Evolutionary conservation across 179 eudicot genomes (phyloP).

Genomic region (Pouteria campechiana): DNA sequence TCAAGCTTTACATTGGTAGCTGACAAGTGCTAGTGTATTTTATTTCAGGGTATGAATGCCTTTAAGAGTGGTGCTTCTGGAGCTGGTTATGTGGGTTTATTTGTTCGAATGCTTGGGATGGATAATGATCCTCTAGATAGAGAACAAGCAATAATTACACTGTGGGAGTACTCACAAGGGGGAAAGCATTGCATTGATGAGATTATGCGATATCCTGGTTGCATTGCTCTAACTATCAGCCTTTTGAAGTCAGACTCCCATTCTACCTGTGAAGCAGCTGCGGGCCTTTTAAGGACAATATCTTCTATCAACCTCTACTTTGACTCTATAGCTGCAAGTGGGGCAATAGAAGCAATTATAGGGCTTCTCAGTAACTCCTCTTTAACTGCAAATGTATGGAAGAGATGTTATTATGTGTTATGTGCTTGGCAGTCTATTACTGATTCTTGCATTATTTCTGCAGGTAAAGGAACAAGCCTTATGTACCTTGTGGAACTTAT

Average conservation of each 20-base stretch:
- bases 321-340: constrained; percentile 60
- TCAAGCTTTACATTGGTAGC: constrained; percentile 2
- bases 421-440: too few species aligned
- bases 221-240: constrained; percentile 54
- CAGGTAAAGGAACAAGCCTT: constrained; percentile 87
- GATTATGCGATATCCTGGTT: constrained; percentile 50
- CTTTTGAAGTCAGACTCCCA: constrained; percentile 56
- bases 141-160: constrained; percentile 68
- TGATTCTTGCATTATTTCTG: constrained; percentile 11
- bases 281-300: constrained; percentile 64
- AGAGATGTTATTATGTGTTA: neutral
- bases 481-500: constrained; percentile 65
- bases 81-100: constrained; percentile 56
- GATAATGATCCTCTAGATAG: constrained; percentile 70
- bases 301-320: constrained; percentile 58
- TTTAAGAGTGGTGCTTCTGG: constrained; percentile 15
- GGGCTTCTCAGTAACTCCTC: constrained; percentile 51
- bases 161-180: constrained; percentile 74
- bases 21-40: too few species aligned
- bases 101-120: constrained; percentile 76
- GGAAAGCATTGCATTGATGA: constrained; percentile 60
- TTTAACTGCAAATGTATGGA: constrained; percentile 46
- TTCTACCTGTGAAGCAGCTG: constrained; percentile 74
- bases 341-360: constrained; percentile 72
- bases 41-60: constrained; percentile 33